These are phyloP conservation scores for Solanum commersonii DNA, from an alignment of 257 asterid species.

Conservation along the genomic window DNA sequence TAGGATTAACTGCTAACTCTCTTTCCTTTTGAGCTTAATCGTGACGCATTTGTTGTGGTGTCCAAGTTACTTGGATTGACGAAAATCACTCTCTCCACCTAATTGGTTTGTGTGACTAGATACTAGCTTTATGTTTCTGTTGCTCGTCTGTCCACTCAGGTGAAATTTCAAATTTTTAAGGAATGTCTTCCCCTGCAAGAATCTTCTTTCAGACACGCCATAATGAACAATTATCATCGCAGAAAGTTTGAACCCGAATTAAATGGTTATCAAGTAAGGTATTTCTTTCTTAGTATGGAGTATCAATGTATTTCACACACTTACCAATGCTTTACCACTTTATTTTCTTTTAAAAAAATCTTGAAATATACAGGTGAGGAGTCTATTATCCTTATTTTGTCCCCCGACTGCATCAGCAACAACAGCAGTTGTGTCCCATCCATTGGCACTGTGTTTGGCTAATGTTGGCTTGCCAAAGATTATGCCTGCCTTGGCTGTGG, in stretches of 20 bases:
- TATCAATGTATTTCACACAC: background rate
- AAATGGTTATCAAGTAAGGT: slow-evolving; percentile 45
- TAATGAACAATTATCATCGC: slow-evolving; percentile 52
- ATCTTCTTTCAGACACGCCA: slow-evolving; percentile 34
- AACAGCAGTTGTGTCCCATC: slow-evolving; percentile 8
- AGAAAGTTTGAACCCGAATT: slow-evolving; percentile 68
- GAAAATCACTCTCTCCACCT: background rate
- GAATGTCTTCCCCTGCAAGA: slow-evolving; percentile 71
- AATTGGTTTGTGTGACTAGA: background rate
- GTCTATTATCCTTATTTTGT: slow-evolving; percentile 39
- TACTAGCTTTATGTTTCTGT: slow-evolving; percentile 4
- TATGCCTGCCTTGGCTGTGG: slow-evolving; percentile 13
- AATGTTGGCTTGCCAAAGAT: background rate
- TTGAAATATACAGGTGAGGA: slow-evolving; percentile 32
- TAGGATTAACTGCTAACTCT: background rate
- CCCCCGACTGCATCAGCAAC: slow-evolving; percentile 27
- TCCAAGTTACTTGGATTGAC: background rate
- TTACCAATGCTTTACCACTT: background rate
- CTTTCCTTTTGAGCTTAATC: background rate
- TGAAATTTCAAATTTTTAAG: slow-evolving; percentile 47
- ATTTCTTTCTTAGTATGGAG: background rate
- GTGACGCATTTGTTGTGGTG: background rate
- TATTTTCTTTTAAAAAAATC: background rate
- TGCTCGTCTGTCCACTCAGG: slow-evolving; percentile 42
- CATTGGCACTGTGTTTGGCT: slow-evolving; percentile 5